Conservation (phyloP, 1,139 yeast species). For the Casaregolazyma lundiana region DNA sequence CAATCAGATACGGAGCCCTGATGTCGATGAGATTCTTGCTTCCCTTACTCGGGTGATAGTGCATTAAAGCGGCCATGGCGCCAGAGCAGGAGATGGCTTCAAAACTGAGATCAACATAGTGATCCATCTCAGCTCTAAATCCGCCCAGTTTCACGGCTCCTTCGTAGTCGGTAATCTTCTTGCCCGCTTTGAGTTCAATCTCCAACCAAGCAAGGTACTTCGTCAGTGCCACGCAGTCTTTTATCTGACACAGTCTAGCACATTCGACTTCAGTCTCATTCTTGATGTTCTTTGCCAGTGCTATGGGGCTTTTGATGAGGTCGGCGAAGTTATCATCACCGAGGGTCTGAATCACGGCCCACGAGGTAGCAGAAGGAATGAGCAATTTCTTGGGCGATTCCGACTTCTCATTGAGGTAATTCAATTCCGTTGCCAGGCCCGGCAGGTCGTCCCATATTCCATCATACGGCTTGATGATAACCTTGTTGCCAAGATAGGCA, state of each 20-base stretch:
- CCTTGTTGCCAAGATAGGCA: conserved; percentile 27
- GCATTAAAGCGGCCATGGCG: conserved; percentile 88
- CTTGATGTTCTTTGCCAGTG: conserved; percentile 72
- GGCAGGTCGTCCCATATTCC: conserved; percentile 32
- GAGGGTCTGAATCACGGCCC: conserved; percentile 68
- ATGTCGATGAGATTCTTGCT: conserved; percentile 68
- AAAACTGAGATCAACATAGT: conserved; percentile 81
- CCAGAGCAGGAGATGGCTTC: conserved; percentile 93
- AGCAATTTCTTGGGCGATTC: conserved; percentile 39
- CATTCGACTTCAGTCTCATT: conserved; percentile 70
- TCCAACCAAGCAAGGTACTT: conserved; percentile 88
- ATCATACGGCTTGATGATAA: conserved; percentile 34
- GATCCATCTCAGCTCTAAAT: conserved; percentile 49
- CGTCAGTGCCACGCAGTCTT: conserved; percentile 80
- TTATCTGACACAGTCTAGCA: conserved; percentile 71
- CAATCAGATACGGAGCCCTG: conserved; percentile 73
- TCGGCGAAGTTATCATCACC: conserved; percentile 39
- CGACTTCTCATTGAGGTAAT: conserved; percentile 12
- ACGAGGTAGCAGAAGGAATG: conserved; percentile 64
- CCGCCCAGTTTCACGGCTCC: conserved; percentile 67
- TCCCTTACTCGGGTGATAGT: conserved; percentile 70
- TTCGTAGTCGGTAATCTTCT: conserved; percentile 66
- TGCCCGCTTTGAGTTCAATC: conserved; percentile 47
- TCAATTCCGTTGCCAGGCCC: conserved; percentile 36
- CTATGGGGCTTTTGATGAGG: conserved; percentile 54